Conservation (phyloP, 768 basidiomycete species). For the Pleurotus sapidus region DNA sequence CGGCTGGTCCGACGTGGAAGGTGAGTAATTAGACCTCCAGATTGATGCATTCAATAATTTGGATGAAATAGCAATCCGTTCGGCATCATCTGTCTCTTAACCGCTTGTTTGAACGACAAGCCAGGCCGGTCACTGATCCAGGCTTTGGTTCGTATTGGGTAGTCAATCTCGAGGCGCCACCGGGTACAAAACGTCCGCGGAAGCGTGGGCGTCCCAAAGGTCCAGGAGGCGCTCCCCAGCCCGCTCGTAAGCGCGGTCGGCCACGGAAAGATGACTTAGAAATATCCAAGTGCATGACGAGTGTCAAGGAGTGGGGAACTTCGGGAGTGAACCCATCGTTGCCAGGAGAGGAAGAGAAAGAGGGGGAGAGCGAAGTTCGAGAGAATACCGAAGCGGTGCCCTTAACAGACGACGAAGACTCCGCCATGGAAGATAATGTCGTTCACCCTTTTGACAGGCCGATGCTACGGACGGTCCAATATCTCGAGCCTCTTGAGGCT, state of each 20-base stretch:
- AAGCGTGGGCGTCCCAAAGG: conserved; percentile 63
- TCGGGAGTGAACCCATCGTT: not conserved
- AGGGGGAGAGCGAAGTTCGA: conserved; percentile 11
- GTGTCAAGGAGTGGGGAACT: not conserved
- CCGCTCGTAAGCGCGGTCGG: conserved; percentile 9
- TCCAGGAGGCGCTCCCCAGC: not conserved
- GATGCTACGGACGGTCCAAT: conserved; percentile 19
- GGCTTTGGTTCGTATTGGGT: conserved; percentile 91
- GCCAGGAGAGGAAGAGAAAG: conserved; percentile 17
- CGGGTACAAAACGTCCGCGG: conserved; percentile 81
- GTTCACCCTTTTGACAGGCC: conserved; percentile 42
- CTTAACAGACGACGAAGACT: conserved; percentile 29
- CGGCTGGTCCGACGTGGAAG: conserved; percentile 85
- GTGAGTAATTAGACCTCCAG: conserved; percentile 31
- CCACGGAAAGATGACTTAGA: conserved; percentile 35
- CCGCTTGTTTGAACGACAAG: conserved; percentile 78
- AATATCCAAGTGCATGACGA: not conserved
- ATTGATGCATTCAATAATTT: conserved; percentile 11
- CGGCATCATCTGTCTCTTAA: conserved; percentile 83
- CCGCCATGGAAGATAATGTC: conserved; percentile 52
- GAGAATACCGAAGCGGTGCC: conserved; percentile 25
- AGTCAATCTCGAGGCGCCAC: conserved; percentile 82
- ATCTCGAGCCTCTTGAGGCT: conserved; percentile 24
- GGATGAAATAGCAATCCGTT: conserved; percentile 69
- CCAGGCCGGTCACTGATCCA: conserved; percentile 79